Evolutionary conservation across 1,139 yeast genomes (phyloP).

Genomic region (Sporopachydermia cereana): DNA sequence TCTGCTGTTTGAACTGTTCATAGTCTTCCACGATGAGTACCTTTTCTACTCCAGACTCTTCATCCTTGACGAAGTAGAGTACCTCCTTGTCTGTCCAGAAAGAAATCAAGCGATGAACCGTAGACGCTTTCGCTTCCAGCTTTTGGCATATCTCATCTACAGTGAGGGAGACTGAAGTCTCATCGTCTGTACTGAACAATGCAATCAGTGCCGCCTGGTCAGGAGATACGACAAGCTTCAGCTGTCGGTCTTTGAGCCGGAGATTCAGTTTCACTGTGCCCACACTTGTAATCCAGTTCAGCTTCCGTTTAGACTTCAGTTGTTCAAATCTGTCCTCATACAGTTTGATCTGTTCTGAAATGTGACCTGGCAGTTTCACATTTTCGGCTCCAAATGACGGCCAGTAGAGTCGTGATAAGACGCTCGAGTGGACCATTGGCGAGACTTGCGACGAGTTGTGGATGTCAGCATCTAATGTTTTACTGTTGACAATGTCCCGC

Average conservation of each 20-base stretch:
- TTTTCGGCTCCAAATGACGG: slow-evolving; percentile 31
- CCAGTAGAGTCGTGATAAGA: slow-evolving; percentile 38
- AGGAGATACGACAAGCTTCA: slow-evolving; percentile 45
- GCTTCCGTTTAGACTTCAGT: slow-evolving; percentile 44
- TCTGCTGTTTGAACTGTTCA: slow-evolving; percentile 21
- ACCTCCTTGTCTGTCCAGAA: slow-evolving; percentile 22
- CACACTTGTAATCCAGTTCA: slow-evolving; percentile 45
- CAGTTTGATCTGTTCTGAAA: slow-evolving; percentile 29
- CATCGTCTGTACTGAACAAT: slow-evolving; percentile 31
- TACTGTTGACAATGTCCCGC: slow-evolving; percentile 53
- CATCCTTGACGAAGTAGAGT: slow-evolving; percentile 12
- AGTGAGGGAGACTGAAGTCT: slow-evolving; percentile 20
- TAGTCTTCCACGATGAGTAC: slow-evolving; percentile 19
- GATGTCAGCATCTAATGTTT: slow-evolving; percentile 25
- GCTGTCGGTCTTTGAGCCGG: slow-evolving; percentile 33
- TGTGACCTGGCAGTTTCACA: slow-evolving; percentile 35
- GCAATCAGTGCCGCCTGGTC: slow-evolving; percentile 57
- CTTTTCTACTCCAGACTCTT: slow-evolving; percentile 9
- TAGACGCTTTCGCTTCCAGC: slow-evolving; percentile 12
- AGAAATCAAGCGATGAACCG: slow-evolving; percentile 2
- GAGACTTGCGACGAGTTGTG: slow-evolving; percentile 11
- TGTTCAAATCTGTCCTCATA: slow-evolving; percentile 33
- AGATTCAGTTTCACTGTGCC: slow-evolving; percentile 57
- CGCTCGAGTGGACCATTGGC: slow-evolving; percentile 20
- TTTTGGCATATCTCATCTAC: slow-evolving; percentile 21